Evolutionary conservation across 2,329 filamentous ascomycete genomes (phyloP), one percentile per base, ranked within the genome.

Genomic region (Alternaria rosae): DNA sequence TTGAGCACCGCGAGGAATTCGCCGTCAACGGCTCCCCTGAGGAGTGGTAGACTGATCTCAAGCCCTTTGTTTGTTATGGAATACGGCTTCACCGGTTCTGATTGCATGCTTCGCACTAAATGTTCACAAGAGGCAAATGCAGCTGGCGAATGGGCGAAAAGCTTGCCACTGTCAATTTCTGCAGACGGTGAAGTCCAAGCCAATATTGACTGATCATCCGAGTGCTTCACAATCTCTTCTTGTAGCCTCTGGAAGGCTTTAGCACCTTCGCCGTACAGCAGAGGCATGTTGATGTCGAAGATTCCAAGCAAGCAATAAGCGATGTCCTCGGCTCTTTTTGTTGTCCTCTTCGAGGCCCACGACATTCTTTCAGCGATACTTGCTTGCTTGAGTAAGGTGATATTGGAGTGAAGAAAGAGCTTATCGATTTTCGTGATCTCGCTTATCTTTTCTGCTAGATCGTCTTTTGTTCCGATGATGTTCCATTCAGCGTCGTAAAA

Each of bases 201-300:
- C 32, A 35, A n/a, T 35, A 35, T 35, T n/a, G 32, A 35, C 32
- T 35, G 32, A 5, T 35, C 32, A n/a, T 35, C 32, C 15, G 32
- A 35, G 13, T 47, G 17, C n/a, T 47, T 47, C 44, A 21, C 21
- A 9, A 47, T 47, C 15, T 47, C 17, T 47, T 47, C 13, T n/a
- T 47, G 21, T 21, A 47, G 44, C 20, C 44, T 15, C 13, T 23
- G 20, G 44, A 47, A 47, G 8, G 17, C 44, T 25, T 47, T 21
- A 4, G 21, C 4, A 1, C 44, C 13, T 47, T 47, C 17, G 8
- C 44, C 44, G 25, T 47, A 47, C 4, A 47, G 44, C 6, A 47
- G 23, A 15, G 44, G 44, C 44, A 47, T 47, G 44, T 23, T 23
- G 21, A 47, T 47, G 44, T 47, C 25, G 44, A 47, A 47, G 13